A percentile compares a stretch with the other conserved stretches of the same genome.
These are phyloP conservation scores for Populus trichocarpa DNA, from an alignment of 441 rosid genomes.

Conservation along the genomic window DNA sequence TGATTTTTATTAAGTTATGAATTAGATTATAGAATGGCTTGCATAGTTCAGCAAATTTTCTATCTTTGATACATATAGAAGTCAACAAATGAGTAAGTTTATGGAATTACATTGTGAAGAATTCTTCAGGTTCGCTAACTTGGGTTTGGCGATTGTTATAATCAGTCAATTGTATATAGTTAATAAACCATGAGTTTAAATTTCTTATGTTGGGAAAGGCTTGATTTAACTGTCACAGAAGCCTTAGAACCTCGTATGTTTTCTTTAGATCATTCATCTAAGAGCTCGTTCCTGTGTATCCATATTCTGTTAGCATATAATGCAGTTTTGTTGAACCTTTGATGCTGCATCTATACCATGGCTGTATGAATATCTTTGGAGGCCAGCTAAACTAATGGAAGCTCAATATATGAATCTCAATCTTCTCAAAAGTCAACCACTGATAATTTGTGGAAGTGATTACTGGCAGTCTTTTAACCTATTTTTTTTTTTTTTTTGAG, in stretches of 20 bases:
- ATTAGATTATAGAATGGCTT: neutral
- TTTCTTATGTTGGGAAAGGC: neutral
- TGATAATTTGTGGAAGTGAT: neutral
- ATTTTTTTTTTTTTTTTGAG: too few species aligned
- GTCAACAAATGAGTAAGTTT: neutral
- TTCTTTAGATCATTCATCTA: neutral
- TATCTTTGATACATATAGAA: neutral
- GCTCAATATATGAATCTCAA: neutral
- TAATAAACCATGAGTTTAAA: too few species aligned
- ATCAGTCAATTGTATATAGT: neutral
- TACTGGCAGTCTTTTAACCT: neutral
- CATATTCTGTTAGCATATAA: neutral
- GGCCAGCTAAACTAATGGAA: neutral
- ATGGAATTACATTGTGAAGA: neutral
- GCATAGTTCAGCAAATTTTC: neutral
- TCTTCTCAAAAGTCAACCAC: neutral
- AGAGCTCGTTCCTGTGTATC: neutral
- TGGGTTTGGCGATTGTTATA: neutral
- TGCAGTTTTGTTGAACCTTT: neutral
- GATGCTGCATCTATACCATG: neutral
- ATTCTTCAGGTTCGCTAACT: neutral
- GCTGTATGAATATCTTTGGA: neutral
- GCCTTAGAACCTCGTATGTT: neutral
- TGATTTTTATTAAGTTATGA: neutral
- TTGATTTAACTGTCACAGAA: neutral